phyloP scores from a whole-genome alignment of 371 early-diverging fungal genomes.

The Chytridium lagenaria region DNA sequence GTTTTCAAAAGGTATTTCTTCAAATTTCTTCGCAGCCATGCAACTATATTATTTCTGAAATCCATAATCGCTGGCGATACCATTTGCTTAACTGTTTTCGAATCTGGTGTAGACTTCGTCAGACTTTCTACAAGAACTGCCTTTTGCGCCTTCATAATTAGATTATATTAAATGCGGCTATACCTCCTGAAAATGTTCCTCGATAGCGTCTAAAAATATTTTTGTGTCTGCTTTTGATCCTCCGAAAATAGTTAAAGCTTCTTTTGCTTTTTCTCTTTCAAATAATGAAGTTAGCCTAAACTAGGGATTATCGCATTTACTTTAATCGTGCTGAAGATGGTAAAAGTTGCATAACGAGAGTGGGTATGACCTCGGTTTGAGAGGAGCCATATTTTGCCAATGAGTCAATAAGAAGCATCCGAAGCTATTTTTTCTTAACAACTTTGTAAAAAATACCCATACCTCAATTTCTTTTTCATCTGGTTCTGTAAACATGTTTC shows the following conservation, averaged over 20 bases:
- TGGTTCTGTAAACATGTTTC: slow-evolving; percentile 10
- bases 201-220: slow-evolving; percentile 1
- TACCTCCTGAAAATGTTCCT: slow-evolving; percentile 2
- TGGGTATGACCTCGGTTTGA: slow-evolving; percentile 43
- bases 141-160: slow-evolving; percentile 6
- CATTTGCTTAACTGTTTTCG: background rate
- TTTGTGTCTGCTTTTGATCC: background rate
- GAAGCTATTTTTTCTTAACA: slow-evolving; percentile 1
- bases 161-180: too few species aligned
- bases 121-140: background rate
- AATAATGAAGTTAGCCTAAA: too few species aligned
- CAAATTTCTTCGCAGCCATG: slow-evolving; percentile 40
- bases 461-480: slow-evolving; percentile 34
- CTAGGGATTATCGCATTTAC: too few species aligned
- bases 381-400: slow-evolving; percentile 33
- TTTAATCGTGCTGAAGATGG: background rate
- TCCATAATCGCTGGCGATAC: slow-evolving; percentile 15
- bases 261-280: slow-evolving; percentile 20
- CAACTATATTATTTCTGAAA: slow-evolving; percentile 35
- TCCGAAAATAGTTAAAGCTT: slow-evolving; percentile 1
- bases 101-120: background rate
- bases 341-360: slow-evolving; percentile 23
- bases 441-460: background rate
- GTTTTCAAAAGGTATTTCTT: slow-evolving; percentile 34
- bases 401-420: slow-evolving; percentile 23